phyloP scores from a whole-genome alignment of 306 rosid species.

The Rosa chinensis region DNA sequence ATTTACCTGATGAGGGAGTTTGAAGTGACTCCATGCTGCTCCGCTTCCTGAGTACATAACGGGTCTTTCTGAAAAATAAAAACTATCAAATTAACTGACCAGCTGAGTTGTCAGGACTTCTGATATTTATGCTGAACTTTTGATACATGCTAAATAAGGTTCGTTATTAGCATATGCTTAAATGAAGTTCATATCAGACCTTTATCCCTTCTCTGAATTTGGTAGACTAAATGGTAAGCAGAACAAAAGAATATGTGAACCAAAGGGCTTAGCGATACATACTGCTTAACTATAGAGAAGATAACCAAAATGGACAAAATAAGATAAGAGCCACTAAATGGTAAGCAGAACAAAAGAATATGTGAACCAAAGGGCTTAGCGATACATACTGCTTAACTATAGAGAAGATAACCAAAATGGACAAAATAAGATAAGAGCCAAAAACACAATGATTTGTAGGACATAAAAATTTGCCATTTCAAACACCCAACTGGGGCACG shows the following conservation, averaged over 20 bases:
- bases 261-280: not conserved
- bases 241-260: not conserved
- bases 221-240: not conserved
- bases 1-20: slow-evolving; percentile 67
- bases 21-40: slow-evolving; percentile 56
- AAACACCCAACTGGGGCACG: not conserved
- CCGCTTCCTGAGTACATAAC: slow-evolving; percentile 53
- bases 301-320: not conserved
- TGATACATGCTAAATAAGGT: not conserved
- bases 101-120: not conserved
- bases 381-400: not conserved
- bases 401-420: not conserved
- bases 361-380: not conserved
- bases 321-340: not conserved
- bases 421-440: not conserved
- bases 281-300: not conserved
- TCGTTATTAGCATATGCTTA: not conserved
- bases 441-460: not conserved
- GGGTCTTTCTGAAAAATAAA: slow-evolving; percentile 59
- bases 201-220: not conserved
- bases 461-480: not conserved
- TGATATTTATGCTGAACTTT: not conserved
- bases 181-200: not conserved
- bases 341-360: not conserved
- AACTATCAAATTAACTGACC: slow-evolving; percentile 6